Evolutionary conservation across 1,284 basidiomycete genomes (phyloP).

Genomic region (Marasmius sp.): DNA sequence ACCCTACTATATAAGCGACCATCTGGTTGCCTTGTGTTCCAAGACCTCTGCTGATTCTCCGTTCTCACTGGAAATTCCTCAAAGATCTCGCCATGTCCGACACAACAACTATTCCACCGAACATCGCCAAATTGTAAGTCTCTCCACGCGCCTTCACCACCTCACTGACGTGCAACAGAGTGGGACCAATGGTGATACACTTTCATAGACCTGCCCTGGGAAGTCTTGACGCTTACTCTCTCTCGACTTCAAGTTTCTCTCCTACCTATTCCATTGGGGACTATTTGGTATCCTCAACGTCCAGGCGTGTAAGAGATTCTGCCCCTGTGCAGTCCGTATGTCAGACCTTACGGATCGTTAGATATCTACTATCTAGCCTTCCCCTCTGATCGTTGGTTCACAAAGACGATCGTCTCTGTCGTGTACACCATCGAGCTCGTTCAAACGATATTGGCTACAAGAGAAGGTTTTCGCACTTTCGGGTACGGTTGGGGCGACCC

Average conservation of each 20-base stretch:
- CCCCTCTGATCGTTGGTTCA: conserved; percentile 18
- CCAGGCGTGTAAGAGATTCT: neutral
- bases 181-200: neutral
- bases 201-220: no score
- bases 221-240: neutral
- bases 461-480: conserved; percentile 23
- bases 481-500: conserved; percentile 25
- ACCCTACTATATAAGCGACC: no score
- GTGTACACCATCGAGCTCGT: conserved; percentile 21
- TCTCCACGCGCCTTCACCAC: neutral
- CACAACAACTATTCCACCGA: neutral
- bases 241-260: neutral
- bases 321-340: neutral
- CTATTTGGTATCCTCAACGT: neutral
- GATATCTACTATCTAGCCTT: conserved; percentile 26
- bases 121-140: neutral
- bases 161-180: neutral
- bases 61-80: no score
- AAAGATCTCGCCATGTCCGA: no score
- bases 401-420: conserved; percentile 20
- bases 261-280: neutral
- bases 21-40: no score
- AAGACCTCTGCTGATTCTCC: no score
- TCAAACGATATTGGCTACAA: conserved; percentile 22
- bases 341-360: neutral